Base-by-base conservation (phyloP, 177 flowering plant species). In the Vitis hybrid region DNA sequence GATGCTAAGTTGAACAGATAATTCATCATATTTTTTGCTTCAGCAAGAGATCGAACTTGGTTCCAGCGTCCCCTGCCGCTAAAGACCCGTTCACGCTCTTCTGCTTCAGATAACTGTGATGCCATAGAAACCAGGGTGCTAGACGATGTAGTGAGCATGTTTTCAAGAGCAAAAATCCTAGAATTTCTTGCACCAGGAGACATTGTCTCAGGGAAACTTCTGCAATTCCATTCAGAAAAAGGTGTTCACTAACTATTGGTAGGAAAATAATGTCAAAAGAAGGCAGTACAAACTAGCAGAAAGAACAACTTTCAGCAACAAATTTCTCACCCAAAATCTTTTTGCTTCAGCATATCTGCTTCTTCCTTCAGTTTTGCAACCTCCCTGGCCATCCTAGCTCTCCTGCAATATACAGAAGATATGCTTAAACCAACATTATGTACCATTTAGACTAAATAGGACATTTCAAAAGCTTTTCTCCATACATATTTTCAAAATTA, bases 111-210 rank as follows among this genome's bases (percentile, higher is more conserved):
- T 60, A 96, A 75, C 13, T 96, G 98, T 33, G 98, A 92, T 62
- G 98, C 97, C 99, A 96, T 96, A 38, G 97, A 85, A 52, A 96
- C 97, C 49, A 96, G 81, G 55, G 89, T 84, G 72, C 87, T 88
- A 28, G 99, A 94, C 57, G 99, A 83, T 60, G 97, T 86, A 12
- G 94, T 79, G 69, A 96, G 88, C 99, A 96, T 94, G 76, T 91
- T 94, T 79, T 96, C 98, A 67, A 96, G 98, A 1, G 98, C 97
- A 84, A 81, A 89, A 51, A 96, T 87, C 71, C 99, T 90, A 11
- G 99, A 96, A 67, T 87, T 96, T 82, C 98, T 88, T 22, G 99
- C 99, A 75, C 99, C 97, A 71, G 99, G 98, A 62, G 99, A 96
- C 95, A 96, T 78, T 61, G 83, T 63, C 55, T 84, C 81, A 24